A percentile compares a stretch with the other conserved stretches of the same genome.
These are phyloP conservation scores for Russula abietina DNA, from an alignment of 768 basidiomycete species.

Conservation along the genomic window DNA sequence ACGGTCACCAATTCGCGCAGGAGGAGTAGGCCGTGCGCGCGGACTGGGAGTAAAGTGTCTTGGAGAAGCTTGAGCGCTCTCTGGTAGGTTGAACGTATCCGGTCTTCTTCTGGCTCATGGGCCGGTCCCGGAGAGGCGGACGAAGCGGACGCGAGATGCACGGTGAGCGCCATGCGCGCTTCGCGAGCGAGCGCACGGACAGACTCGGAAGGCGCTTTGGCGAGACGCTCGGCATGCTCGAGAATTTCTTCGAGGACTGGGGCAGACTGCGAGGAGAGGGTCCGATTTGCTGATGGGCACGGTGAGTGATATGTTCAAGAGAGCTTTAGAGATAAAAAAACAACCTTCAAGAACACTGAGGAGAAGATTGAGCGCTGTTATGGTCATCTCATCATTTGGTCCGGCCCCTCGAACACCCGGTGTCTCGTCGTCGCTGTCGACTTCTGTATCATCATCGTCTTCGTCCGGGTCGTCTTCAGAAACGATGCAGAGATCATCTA, in stretches of 20 bases:
- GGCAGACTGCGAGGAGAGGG: conserved; percentile 51
- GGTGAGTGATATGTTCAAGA: not conserved
- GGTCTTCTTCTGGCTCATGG: conserved; percentile 41
- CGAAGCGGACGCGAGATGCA: conserved; percentile 63
- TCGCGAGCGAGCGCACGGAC: conserved; percentile 63
- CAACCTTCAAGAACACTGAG: conserved; percentile 84
- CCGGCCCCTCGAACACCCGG: conserved; percentile 38
- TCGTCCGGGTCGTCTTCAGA: conserved; percentile 32
- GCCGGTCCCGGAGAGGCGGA: conserved; percentile 33
- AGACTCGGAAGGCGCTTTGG: conserved; percentile 42
- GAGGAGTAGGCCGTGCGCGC: conserved; percentile 84
- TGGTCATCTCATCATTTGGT: conserved; percentile 56
- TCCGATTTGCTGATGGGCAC: conserved; percentile 41
- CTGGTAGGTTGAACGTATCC: conserved; percentile 51
- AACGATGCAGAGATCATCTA: conserved; percentile 37
- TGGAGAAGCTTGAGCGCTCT: conserved; percentile 82
- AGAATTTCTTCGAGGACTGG: conserved; percentile 71
- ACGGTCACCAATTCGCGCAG: conserved; percentile 74
- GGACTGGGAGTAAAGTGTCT: conserved; percentile 88
- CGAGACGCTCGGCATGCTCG: conserved; percentile 51
- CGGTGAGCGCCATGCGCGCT: conserved; percentile 78
- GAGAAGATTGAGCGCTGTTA: conserved; percentile 74
- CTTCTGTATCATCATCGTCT: conserved; percentile 28
- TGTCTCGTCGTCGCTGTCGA: conserved; percentile 48
- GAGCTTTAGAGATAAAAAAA: not conserved